phyloP scores from a whole-genome alignment of 2,329 filamentous ascomycete species.

The Raffaelea arxii region DNA sequence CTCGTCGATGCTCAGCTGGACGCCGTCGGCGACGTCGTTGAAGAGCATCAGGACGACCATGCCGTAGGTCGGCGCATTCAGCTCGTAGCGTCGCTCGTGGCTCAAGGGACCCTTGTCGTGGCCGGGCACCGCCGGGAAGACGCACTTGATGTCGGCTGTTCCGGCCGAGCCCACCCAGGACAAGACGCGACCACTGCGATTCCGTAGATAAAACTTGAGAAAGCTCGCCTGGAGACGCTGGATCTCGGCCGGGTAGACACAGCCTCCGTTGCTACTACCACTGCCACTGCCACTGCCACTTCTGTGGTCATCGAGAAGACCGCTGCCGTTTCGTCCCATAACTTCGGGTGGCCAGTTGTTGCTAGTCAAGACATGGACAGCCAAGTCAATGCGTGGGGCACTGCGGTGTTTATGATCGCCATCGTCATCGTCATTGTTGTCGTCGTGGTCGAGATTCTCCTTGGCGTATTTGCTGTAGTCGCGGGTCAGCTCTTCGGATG shows the following conservation, averaged over 20 bases:
- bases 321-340: constrained; percentile 47
- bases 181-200: constrained; percentile 78
- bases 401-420: constrained; percentile 29
- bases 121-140: constrained; percentile 62
- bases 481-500: constrained; percentile 72
- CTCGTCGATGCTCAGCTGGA: constrained; percentile 54
- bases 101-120: constrained; percentile 54
- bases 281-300: constrained; percentile 12
- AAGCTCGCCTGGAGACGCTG: constrained; percentile 73
- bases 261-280: constrained; percentile 29
- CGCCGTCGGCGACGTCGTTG: constrained; percentile 55
- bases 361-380: constrained; percentile 77
- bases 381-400: constrained; percentile 61
- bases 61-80: constrained; percentile 85
- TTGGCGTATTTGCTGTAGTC: constrained; percentile 63
- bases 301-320: constrained; percentile 37
- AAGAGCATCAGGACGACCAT: constrained; percentile 88
- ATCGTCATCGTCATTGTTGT: constrained; percentile 35
- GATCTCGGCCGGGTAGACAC: constrained; percentile 67
- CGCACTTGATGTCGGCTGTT: constrained; percentile 75
- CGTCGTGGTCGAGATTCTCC: constrained; percentile 34
- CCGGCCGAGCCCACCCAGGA: constrained; percentile 69
- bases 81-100: constrained; percentile 68
- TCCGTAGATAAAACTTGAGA: constrained; percentile 76
- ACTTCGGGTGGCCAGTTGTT: constrained; percentile 93